Base-by-base conservation (phyloP, 768 basidiomycete genomes). In the Leucocoprinus leucothites region DNA sequence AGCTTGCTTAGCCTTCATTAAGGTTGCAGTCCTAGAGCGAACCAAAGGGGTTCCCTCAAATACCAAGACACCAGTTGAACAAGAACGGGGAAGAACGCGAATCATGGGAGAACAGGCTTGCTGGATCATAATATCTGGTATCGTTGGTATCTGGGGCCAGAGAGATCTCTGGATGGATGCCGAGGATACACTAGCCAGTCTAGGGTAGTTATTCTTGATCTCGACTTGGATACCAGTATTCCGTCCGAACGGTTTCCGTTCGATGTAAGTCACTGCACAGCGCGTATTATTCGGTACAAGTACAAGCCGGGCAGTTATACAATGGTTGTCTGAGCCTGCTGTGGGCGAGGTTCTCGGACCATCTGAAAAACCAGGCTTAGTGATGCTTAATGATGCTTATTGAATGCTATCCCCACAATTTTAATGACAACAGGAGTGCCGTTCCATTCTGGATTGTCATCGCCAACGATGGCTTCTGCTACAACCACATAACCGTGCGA, bases 131-230 rank as follows among this genome's bases (percentile, higher is more conserved):
- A 73, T 93, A 4, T 71, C 84, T 5, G 79, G 80, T 1, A 71
- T 93, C 45, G 77, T 80, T 22, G 80, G 78, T 18, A 67, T 86
- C 2, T 94, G 91, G 91, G 85, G 82, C 21, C 91, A 94, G 71
- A 76, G 73, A 49, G 91, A 94, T 66, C 69, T 94, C 40, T 94
- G 90, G 91, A 71, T 71, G 68, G 90, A 92, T 63, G 89, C 86
- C 19, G 82, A 85, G 62, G 72, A 69, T n/a, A 71, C 75, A 59
- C 63, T 89, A 31, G 42, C 51, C 9, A 58, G 50, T 36, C 38
- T 56, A 22, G 24, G 22, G 22, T 45, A 25, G n/a, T 19, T 34
- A 31, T 21, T 50, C n/a, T 26, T 28, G 16, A 24, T 11, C 5
- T 19, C 41, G 24, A 34, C 5, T 13, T 5, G n/a, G n/a, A n/a